Conservation (phyloP, 768 basidiomycete species). For the Erythrobasidium yunnanense region DNA sequence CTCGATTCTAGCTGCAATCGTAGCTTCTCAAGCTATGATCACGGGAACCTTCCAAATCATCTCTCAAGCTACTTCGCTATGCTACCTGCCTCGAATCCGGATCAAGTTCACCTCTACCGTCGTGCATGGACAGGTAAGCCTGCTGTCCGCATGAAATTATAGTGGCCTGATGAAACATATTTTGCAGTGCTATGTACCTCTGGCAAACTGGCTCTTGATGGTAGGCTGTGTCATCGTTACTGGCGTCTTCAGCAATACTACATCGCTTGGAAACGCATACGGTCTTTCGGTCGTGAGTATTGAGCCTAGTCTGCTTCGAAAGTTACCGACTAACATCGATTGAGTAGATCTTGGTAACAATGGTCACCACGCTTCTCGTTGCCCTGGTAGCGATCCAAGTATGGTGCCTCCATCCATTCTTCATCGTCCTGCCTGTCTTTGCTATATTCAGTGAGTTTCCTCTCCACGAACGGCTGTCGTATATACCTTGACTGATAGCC, state of each 20-base stretch:
- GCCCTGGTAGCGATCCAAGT: background rate
- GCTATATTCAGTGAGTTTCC: background rate
- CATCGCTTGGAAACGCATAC: slow-evolving; percentile 1
- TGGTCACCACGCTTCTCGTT: background rate
- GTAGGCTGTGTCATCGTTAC: background rate
- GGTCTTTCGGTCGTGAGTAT: slow-evolving; percentile 1
- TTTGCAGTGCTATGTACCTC: slow-evolving; percentile 2
- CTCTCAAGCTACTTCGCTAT: background rate
- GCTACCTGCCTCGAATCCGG: background rate
- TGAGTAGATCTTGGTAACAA: background rate
- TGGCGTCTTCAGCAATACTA: slow-evolving; percentile 10
- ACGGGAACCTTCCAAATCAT: slow-evolving; percentile 2
- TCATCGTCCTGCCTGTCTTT: background rate
- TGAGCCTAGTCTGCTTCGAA: too few species aligned
- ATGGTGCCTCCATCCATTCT: slow-evolving; percentile 1
- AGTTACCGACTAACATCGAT: too few species aligned
- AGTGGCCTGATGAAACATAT: background rate
- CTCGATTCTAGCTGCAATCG: background rate
- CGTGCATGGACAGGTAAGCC: background rate
- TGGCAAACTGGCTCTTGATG: slow-evolving; percentile 3
- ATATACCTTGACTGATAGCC: too few species aligned
- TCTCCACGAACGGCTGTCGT: too few species aligned
- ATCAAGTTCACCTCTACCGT: slow-evolving; percentile 1
- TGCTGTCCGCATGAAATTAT: background rate
- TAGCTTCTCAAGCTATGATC: slow-evolving; percentile 6